phyloP scores from a whole-genome alignment of 2,329 filamentous ascomycete species.

The Ophiostoma fasciatum region DNA sequence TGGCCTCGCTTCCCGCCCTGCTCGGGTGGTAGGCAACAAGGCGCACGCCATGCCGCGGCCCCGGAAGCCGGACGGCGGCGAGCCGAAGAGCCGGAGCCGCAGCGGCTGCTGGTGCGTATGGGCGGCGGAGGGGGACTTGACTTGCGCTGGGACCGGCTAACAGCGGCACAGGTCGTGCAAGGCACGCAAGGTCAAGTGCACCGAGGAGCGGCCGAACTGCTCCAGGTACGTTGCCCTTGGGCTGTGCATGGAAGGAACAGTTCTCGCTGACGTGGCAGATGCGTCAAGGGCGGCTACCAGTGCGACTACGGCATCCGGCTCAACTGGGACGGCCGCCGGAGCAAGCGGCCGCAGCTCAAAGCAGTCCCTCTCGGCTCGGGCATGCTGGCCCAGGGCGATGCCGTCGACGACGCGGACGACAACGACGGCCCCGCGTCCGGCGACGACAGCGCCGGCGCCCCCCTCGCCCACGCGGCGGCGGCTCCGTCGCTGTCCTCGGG shows the following conservation, averaged over 20 bases:
- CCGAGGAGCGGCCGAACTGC: slow-evolving; percentile 61
- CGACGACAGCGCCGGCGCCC: not conserved
- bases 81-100: slow-evolving; percentile 51
- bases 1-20: no score
- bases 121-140: not conserved
- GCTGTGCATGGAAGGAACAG: not conserved
- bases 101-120: slow-evolving; percentile 50
- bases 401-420: slow-evolving; percentile 6
- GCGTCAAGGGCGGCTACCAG: slow-evolving; percentile 52
- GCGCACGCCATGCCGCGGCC: slow-evolving; percentile 60
- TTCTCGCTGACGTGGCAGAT: slow-evolving; percentile 23
- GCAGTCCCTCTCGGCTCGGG: slow-evolving; percentile 9
- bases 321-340: slow-evolving; percentile 64
- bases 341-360: slow-evolving; percentile 34
- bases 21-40: no score
- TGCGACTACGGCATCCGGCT: slow-evolving; percentile 73
- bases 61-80: slow-evolving; percentile 46
- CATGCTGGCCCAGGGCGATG: not conserved
- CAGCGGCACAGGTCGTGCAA: slow-evolving; percentile 53
- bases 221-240: slow-evolving; percentile 34
- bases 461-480: no score
- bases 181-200: slow-evolving; percentile 58
- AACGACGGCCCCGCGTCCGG: not conserved
- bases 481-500: no score
- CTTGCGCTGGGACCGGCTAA: no score